Evolutionary conservation across 148 eudicot genomes (phyloP).

Genomic region (Vaccinium corymbosum): DNA sequence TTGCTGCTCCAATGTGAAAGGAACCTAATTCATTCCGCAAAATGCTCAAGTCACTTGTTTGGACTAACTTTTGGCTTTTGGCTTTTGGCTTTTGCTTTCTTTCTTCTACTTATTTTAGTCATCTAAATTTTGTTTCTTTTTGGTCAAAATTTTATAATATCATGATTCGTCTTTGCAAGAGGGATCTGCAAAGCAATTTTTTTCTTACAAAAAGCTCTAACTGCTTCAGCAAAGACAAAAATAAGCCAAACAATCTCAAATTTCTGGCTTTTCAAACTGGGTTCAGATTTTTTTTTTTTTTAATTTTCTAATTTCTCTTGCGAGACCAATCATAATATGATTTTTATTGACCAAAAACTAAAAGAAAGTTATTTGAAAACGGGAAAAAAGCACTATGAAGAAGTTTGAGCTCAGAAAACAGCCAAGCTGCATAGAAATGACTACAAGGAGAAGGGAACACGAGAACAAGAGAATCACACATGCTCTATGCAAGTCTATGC

Average conservation of each 20-base stretch:
- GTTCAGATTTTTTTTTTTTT: background rate
- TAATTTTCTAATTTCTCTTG: background rate
- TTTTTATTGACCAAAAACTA: background rate
- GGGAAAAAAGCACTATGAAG: background rate
- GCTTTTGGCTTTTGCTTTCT: background rate
- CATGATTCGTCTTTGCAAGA: background rate
- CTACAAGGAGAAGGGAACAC: background rate
- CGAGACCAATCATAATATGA: background rate
- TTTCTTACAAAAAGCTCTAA: background rate
- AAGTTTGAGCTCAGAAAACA: background rate
- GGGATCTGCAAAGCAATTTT: background rate
- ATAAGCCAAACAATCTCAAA: background rate
- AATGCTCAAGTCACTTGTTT: slow-evolving; percentile 6
- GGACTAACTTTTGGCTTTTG: background rate
- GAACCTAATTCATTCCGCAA: slow-evolving; percentile 50
- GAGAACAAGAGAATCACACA: background rate
- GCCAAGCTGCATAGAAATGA: background rate
- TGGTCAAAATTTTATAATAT: background rate
- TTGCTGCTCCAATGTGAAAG: slow-evolving; percentile 90
- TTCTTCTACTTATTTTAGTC: background rate
- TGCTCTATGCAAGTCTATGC: background rate
- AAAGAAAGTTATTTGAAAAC: background rate
- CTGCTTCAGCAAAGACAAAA: background rate
- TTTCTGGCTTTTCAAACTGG: background rate
- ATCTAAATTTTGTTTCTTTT: background rate